Conservation (phyloP, 495 filamentous ascomycete genomes). For the Hypoxylon perforatum region DNA sequence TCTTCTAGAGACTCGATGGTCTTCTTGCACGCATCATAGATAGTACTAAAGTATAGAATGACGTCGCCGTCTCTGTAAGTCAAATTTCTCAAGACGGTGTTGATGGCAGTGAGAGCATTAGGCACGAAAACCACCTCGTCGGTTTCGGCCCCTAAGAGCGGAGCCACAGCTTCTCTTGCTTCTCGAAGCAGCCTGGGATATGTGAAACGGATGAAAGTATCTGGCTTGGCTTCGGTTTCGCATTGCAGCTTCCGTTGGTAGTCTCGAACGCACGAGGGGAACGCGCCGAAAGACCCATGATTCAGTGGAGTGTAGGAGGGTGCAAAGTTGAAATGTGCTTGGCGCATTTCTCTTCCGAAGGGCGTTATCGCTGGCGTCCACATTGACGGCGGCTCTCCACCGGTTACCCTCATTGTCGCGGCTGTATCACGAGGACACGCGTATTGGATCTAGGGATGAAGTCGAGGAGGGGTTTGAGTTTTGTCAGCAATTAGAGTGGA, state of each 20-base stretch:
- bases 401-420: slow-evolving; percentile 16
- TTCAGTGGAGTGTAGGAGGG: slow-evolving; percentile 51
- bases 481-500: neutral
- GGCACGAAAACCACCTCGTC: slow-evolving; percentile 76
- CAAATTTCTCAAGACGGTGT: slow-evolving; percentile 81
- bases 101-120: slow-evolving; percentile 84
- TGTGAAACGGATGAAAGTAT: slow-evolving; percentile 62
- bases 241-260: slow-evolving; percentile 43
- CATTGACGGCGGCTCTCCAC: slow-evolving; percentile 12
- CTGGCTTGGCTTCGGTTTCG: slow-evolving; percentile 49
- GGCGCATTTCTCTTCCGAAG: slow-evolving; percentile 52
- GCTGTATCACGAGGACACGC: neutral
- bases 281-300: slow-evolving; percentile 55
- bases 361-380: slow-evolving; percentile 8
- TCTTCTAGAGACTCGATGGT: slow-evolving; percentile 77
- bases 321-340: slow-evolving; percentile 51
- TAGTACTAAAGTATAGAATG: slow-evolving; percentile 76
- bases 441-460: too few species aligned
- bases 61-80: slow-evolving; percentile 64
- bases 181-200: slow-evolving; percentile 66
- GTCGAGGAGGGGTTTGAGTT: neutral
- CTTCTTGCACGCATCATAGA: slow-evolving; percentile 82
- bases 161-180: slow-evolving; percentile 70
- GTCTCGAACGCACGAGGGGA: slow-evolving; percentile 47
- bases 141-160: slow-evolving; percentile 68